phyloP scores from a whole-genome alignment of 768 basidiomycete species.

The Amanita molliuscula region DNA sequence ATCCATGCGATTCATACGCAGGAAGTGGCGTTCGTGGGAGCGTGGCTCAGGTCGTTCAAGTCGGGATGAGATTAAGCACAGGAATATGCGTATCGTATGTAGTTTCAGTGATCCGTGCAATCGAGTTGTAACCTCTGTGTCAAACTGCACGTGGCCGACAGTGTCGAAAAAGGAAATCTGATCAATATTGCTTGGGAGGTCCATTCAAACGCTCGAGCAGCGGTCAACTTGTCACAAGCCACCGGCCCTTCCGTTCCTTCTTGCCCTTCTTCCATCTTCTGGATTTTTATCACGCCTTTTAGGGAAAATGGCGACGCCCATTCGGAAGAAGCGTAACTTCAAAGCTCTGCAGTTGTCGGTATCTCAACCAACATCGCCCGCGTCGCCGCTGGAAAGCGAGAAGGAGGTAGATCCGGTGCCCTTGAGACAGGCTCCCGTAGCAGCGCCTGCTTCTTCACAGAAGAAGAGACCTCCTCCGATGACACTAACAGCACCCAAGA shows the following conservation, averaged over 20 bases:
- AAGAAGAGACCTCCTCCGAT: slow-evolving; percentile 81
- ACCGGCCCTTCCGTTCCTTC: neutral
- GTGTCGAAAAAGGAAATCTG: neutral
- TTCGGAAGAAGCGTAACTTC: slow-evolving; percentile 90
- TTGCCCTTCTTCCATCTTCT: neutral
- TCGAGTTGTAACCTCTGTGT: no score
- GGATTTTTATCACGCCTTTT: neutral
- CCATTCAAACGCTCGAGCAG: neutral
- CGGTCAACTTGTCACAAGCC: neutral
- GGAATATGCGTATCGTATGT: no score
- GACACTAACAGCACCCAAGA: slow-evolving; percentile 66
- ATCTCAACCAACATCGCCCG: slow-evolving; percentile 26
- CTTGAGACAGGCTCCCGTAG: slow-evolving; percentile 7
- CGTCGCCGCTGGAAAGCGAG: slow-evolving; percentile 15
- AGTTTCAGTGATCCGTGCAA: no score
- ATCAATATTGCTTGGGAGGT: neutral
- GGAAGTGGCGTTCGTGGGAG: slow-evolving; percentile 68
- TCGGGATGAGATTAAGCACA: neutral
- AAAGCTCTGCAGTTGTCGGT: slow-evolving; percentile 74
- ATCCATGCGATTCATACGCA: slow-evolving; percentile 76
- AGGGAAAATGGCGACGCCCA: slow-evolving; percentile 37
- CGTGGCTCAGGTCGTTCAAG: slow-evolving; percentile 41
- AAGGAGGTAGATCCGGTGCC: neutral
- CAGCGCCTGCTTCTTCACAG: slow-evolving; percentile 21
- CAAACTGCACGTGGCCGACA: neutral